Evolutionary conservation across 306 rosid genomes (phyloP).

Genomic region (Fragaria nilgerrensis): DNA sequence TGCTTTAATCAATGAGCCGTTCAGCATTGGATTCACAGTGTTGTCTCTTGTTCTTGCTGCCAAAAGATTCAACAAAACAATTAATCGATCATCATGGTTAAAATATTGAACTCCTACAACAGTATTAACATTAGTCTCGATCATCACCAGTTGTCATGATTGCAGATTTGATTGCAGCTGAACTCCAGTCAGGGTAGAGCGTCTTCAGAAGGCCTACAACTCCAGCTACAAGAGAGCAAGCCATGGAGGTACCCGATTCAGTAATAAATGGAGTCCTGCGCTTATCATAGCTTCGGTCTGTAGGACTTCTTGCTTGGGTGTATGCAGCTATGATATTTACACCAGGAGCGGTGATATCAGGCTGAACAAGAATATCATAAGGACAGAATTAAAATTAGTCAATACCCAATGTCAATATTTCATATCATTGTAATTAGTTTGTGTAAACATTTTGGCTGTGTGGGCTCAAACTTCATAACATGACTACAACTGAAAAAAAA

Average conservation of each 20-base stretch:
- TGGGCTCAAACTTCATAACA: no score
- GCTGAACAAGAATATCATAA: slow-evolving; percentile 34
- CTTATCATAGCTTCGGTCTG: slow-evolving; percentile 31
- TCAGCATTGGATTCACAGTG: slow-evolving; percentile 41
- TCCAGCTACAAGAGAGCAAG: slow-evolving; percentile 80
- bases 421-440: not conserved
- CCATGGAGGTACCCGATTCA: slow-evolving; percentile 80
- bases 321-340: slow-evolving; percentile 66
- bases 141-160: slow-evolving; percentile 58
- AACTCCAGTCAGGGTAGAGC: slow-evolving; percentile 59
- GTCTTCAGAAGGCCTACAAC: slow-evolving; percentile 65
- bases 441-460: not conserved
- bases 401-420: not conserved
- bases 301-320: slow-evolving; percentile 45
- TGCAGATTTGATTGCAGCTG: slow-evolving; percentile 37
- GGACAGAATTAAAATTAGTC: not conserved
- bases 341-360: slow-evolving; percentile 76
- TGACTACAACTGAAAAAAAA: no score
- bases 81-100: not conserved
- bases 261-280: slow-evolving; percentile 47
- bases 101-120: not conserved
- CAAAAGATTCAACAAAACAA: not conserved
- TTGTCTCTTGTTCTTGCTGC: slow-evolving; percentile 61
- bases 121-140: not conserved
- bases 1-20: slow-evolving; percentile 22